phyloP scores from a whole-genome alignment of 345 rosid species.

The Schrenkiella parvula region DNA sequence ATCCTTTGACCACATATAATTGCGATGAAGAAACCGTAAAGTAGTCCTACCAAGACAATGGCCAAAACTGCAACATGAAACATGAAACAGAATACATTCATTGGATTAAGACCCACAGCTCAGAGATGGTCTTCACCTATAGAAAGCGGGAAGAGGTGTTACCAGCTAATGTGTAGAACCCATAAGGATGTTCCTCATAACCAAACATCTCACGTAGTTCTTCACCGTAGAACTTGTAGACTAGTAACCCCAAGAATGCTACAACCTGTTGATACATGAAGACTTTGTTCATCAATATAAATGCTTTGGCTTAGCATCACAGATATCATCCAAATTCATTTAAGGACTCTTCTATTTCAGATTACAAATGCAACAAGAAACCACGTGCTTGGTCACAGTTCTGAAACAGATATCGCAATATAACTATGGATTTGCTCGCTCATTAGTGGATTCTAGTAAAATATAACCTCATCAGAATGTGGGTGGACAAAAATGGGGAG shows the following conservation, averaged over 20 bases:
- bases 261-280: conserved; percentile 60
- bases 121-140: not conserved
- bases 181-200: conserved; percentile 97
- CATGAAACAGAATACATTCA: not conserved
- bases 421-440: not conserved
- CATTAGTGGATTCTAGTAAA: not conserved
- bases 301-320: conserved; percentile 1
- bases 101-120: not conserved
- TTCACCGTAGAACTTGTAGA: conserved; percentile 92
- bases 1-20: conserved; percentile 99
- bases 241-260: conserved; percentile 85
- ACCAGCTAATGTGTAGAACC: conserved; percentile 97
- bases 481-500: not conserved
- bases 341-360: not conserved
- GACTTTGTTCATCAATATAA: not conserved
- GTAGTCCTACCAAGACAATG: conserved; percentile 92
- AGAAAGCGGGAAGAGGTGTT: not conserved
- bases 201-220: conserved; percentile 98
- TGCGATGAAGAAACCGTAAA: conserved; percentile 96
- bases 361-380: not conserved
- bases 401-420: not conserved
- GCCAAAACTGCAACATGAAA: conserved; percentile 63
- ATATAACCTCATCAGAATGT: not conserved
- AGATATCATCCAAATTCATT: not conserved
- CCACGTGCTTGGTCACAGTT: not conserved